A percentile compares a stretch with the other conserved stretches of the same genome.
phyloP scores from a whole-genome alignment of 805 yeast genomes.

The Ogataea methanolica region DNA sequence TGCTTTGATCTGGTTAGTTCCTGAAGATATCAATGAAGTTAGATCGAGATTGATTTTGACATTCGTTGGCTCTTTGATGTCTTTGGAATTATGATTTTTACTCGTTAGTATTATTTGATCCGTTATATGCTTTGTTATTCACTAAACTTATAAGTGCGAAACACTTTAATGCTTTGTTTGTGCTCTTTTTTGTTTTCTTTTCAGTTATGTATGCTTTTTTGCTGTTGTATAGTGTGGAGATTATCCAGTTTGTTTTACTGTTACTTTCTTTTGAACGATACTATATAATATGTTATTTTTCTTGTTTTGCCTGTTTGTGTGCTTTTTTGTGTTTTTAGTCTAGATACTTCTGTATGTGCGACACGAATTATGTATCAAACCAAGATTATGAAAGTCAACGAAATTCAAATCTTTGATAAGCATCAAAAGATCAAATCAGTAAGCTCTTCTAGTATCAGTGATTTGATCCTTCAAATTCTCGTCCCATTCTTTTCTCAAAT shows the following conservation, averaged over 20 bases:
- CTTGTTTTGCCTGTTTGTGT: too few species aligned
- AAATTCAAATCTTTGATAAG: neutral
- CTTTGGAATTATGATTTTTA: conserved; percentile 33
- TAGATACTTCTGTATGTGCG: too few species aligned
- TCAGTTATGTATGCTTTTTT: neutral
- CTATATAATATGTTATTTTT: too few species aligned
- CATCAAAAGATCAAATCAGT: conserved; percentile 1
- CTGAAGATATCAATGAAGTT: conserved; percentile 97
- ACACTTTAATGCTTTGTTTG: neutral
- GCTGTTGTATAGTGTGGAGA: neutral
- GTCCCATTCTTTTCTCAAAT: conserved; percentile 66
- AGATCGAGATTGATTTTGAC: conserved; percentile 90
- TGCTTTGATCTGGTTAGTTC: conserved; percentile 97
- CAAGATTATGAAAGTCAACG: neutral
- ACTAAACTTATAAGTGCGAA: neutral
- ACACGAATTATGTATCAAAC: too few species aligned
- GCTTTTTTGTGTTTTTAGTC: too few species aligned
- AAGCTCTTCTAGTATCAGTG: conserved; percentile 23
- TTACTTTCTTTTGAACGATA: neutral
- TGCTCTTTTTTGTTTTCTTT: neutral
- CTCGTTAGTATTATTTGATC: neutral
- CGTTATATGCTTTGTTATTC: neutral
- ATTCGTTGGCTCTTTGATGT: conserved; percentile 93
- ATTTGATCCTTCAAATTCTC: conserved; percentile 70
- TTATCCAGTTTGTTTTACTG: neutral